Evolutionary conservation across 106 monocot genomes (phyloP), one percentile per base, ranked within the genome.

Genomic region (Apostasia ramifera): DNA sequence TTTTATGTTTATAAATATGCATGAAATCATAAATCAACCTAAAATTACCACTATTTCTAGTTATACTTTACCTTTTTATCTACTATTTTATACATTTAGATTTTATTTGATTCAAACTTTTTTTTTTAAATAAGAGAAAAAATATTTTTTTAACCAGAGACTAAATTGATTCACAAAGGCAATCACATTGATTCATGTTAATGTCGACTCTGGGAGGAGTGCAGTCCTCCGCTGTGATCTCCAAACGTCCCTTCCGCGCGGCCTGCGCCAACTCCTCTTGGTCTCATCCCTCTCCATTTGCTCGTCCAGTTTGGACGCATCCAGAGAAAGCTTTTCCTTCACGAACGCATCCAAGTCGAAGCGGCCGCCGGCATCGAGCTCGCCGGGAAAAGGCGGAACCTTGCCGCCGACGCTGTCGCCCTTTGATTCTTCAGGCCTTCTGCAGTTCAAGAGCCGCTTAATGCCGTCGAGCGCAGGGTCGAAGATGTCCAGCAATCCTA

Each of bases 301-400:
- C 0, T 57, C 71, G 54, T 92, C 89, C 66, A 97, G 66, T 51
- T 86, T 71, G 15, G 83, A 75, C 1, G 73, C 50, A 62, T 92
- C 87, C 44, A 97, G 77, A 3, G 71, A 81, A 43, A 97, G 71
- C 47, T 79, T 92, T 8, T 84, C 81, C 69, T 44, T 77, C 55
- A 97, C 71, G 59, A 92, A 97, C 67, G 82, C 73, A 78, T 97
- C 97, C 63, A 97, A 71, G 55, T 97, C 83, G 57, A 97, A 97
- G 38, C 83, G 73, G 10, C 69, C 77, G 14, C 4, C 42, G 47
- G 1, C n/a, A 57, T 73, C 14, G 7, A 14, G 11, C 3, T 53
- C 53, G 0, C 1, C 8, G 8, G 65, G 47, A 38, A 55, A 11
- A 6, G 68, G 47, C 39, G 47, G 44, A 14, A 2, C 44, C 44